Conservation (phyloP, 140 eudicot species). For the Stevia rebaudiana region DNA sequence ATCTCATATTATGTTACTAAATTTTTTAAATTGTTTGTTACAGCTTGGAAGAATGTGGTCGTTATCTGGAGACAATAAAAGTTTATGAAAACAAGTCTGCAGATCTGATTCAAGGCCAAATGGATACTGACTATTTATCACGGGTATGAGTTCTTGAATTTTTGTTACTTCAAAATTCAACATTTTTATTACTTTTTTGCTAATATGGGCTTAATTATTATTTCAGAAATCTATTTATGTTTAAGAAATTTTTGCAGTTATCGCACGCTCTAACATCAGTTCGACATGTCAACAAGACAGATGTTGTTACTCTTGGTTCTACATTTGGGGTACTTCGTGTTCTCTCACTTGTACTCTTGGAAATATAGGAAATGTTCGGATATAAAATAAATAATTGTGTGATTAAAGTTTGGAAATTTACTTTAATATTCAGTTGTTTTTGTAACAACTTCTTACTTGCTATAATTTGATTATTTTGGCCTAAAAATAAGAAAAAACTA, state of each 20-base stretch:
- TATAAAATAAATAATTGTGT: not conserved
- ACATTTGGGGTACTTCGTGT: conserved; percentile 80
- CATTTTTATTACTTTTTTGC: conserved; percentile 10
- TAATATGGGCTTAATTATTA: not conserved
- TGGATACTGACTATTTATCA: conserved; percentile 90
- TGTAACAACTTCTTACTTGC: not conserved
- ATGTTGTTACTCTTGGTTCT: conserved; percentile 96
- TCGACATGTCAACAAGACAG: conserved; percentile 94
- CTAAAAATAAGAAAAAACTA: not conserved
- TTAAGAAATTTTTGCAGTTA: conserved; percentile 41
- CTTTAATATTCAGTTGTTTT: not conserved
- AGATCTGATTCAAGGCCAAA: conserved; percentile 93
- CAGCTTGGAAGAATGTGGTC: conserved; percentile 98
- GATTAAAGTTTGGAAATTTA: not conserved
- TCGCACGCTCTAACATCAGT: conserved; percentile 78
- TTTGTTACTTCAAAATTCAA: not conserved
- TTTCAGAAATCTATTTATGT: not conserved
- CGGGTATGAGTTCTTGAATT: conserved; percentile 45
- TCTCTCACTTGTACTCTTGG: conserved; percentile 5
- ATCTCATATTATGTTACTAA: not conserved
- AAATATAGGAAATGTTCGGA: conserved; percentile 4
- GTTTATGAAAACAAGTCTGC: conserved; percentile 94
- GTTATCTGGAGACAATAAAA: conserved; percentile 89
- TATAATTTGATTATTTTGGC: not conserved
- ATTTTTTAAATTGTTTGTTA: not conserved